A percentile compares a stretch with the other conserved stretches of the same genome.
Evolutionary conservation across 2,329 filamentous ascomycete species (phyloP).

Genomic region (Colletotrichum destructivum): DNA sequence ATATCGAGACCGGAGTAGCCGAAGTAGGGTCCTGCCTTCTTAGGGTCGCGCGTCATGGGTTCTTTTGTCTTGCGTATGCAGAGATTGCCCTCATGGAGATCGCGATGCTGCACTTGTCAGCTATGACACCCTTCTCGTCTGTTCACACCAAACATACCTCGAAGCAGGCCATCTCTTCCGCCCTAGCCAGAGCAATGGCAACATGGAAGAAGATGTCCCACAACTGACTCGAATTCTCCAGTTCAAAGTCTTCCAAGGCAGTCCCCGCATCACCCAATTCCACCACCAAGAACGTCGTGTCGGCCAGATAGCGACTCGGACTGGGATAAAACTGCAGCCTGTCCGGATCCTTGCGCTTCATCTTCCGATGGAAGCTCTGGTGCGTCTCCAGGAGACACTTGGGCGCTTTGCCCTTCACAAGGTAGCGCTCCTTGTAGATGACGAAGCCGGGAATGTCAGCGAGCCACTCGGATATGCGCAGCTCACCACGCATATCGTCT

Average conservation of each 20-base stretch:
- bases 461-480: constrained; percentile 75
- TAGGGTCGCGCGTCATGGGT: constrained; percentile 50
- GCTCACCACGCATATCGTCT: constrained; percentile 70
- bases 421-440: constrained; percentile 75
- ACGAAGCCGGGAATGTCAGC: constrained; percentile 77
- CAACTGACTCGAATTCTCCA: constrained; percentile 65
- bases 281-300: constrained; percentile 72
- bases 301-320: constrained; percentile 71
- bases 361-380: constrained; percentile 68
- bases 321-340: constrained; percentile 74
- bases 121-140: background rate
- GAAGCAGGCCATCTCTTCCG: constrained; percentile 71
- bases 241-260: constrained; percentile 71
- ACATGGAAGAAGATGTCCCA: constrained; percentile 77
- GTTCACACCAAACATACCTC: constrained; percentile 61
- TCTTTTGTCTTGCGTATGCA: constrained; percentile 66
- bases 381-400: constrained; percentile 72
- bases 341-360: constrained; percentile 69
- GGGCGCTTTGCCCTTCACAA: constrained; percentile 70
- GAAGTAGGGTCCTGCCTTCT: constrained; percentile 58
- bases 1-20: constrained; percentile 75
- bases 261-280: constrained; percentile 75
- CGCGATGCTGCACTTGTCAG: constrained; percentile 66
- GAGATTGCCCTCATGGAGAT: constrained; percentile 76
- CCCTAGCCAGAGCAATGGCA: constrained; percentile 72